These are phyloP conservation scores for Beauveria bassiana DNA, from an alignment of 2,329 filamentous ascomycete genomes.

Conservation along the genomic window DNA sequence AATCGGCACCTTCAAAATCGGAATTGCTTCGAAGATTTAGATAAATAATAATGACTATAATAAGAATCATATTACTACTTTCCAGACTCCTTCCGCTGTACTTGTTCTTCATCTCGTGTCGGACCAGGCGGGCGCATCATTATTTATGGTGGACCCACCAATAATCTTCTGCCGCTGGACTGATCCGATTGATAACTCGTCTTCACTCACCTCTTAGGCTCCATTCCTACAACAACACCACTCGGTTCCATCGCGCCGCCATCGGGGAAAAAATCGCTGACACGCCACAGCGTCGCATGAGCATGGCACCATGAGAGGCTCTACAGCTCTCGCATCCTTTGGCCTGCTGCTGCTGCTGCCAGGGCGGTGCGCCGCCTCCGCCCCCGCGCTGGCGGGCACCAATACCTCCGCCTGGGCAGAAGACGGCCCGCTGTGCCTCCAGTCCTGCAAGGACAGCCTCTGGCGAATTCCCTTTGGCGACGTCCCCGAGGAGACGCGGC, in stretches of 20 bases:
- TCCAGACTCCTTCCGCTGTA: neutral
- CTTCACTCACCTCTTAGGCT: neutral
- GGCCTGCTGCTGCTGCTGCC: neutral
- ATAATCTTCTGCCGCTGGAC: neutral
- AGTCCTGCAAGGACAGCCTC: slow-evolving; percentile 25
- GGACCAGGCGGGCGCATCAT: neutral
- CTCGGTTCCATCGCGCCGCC: neutral
- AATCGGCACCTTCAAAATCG: too few relatives aligned
- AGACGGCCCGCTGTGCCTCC: slow-evolving; percentile 20
- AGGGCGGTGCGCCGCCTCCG: neutral
- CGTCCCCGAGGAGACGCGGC: slow-evolving; percentile 19
- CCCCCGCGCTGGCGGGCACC: neutral
- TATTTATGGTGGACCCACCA: neutral
- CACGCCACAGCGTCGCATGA: neutral
- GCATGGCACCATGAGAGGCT: neutral
- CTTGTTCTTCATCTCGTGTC: neutral
- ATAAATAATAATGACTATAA: too few relatives aligned
- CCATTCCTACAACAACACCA: neutral
- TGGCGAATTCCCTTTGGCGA: slow-evolving; percentile 25
- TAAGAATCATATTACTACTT: neutral
- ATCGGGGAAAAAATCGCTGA: neutral
- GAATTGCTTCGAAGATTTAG: too few relatives aligned
- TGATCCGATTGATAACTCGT: neutral
- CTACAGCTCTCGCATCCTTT: neutral
- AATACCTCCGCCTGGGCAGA: slow-evolving; percentile 1